These are phyloP conservation scores for Sordariomycetes sp. DNA, from an alignment of 2,329 filamentous ascomycete genomes.

Conservation along the genomic window DNA sequence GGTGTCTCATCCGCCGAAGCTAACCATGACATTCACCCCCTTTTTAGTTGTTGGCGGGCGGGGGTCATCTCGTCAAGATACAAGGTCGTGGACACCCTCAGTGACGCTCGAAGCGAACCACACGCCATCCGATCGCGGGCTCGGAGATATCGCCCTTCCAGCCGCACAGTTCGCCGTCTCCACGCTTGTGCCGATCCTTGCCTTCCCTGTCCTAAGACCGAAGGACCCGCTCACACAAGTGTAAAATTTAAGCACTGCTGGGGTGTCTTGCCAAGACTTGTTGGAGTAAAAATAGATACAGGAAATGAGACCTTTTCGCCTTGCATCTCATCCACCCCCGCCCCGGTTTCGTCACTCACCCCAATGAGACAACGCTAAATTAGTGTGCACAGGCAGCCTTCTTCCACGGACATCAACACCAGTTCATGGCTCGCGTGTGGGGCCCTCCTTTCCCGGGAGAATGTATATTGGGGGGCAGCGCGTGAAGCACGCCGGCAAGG, in stretches of 20 bases:
- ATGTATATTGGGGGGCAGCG: not conserved
- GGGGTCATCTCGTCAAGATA: too few relatives aligned
- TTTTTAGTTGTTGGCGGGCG: too few relatives aligned
- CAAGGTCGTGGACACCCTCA: too few relatives aligned
- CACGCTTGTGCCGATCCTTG: not conserved
- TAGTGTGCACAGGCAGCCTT: not conserved
- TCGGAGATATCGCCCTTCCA: not conserved
- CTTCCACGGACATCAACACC: too few relatives aligned
- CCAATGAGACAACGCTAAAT: not conserved
- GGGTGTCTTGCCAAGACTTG: not conserved
- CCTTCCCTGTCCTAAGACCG: not conserved
- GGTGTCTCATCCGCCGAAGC: too few relatives aligned
- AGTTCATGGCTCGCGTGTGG: not conserved
- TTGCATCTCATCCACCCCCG: not conserved
- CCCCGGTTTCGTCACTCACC: not conserved
- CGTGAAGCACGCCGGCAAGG: not conserved
- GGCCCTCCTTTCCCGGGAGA: not conserved
- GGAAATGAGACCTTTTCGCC: not conserved
- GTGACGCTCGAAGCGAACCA: too few relatives aligned
- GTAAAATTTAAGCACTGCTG: not conserved
- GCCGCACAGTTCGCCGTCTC: not conserved
- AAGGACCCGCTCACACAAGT: not conserved
- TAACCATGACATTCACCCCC: too few relatives aligned
- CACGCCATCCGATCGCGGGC: too few relatives aligned
- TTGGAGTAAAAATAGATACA: not conserved